Evolutionary conservation across 495 filamentous ascomycete species (phyloP), one percentile per base, ranked within the genome.

Genomic region (Staphylotrichum longicolle): DNA sequence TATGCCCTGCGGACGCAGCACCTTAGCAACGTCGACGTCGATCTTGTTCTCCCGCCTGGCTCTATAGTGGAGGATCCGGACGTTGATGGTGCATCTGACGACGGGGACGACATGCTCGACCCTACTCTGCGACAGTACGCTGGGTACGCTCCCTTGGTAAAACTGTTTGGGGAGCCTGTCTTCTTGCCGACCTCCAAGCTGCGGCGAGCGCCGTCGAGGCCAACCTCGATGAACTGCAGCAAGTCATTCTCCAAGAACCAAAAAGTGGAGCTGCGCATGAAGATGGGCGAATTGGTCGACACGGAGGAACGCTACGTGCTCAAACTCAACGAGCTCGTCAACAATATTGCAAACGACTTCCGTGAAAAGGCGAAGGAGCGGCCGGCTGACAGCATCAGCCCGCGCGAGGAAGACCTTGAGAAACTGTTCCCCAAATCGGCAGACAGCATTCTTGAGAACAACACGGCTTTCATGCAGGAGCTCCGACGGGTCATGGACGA

Each of bases 251-350:
- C 87, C 7, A 87, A 87, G 68, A 85, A 86, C 48, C 91, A 96
- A 68, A 93, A 95, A 68, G 83, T 92, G 57, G 86, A 87, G 45
- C 73, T 98, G 58, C 86, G 92, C 54, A 85, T 90, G 63, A 92
- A 96, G 68, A 88, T 99, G 85, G 89, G 86, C 64, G 94, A 99
- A 71, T 70, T 98, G 59, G 83, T 96, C 33, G 91, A 96, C 66
- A 99, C 94, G 0, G 94, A 99, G 74, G 91, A 93, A 68, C 85
- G 90, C 67, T 99, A 97, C 74, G 91, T 98, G 39, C 77, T 81
- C 69, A 96, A 96, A 68, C 66, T 98, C 41, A 84, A 88, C 63
- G 87, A 92, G 49, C 78, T 98, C 50, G 86, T 95, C 47, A 85
- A 89, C 55, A 84, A 85, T 62, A 82, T 96, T 15, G 82, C 83